A percentile compares a stretch with the other conserved stretches of the same genome.
phyloP scores from a whole-genome alignment of 139 green algal genomes.

The Diplosphaera chodatii region DNA sequence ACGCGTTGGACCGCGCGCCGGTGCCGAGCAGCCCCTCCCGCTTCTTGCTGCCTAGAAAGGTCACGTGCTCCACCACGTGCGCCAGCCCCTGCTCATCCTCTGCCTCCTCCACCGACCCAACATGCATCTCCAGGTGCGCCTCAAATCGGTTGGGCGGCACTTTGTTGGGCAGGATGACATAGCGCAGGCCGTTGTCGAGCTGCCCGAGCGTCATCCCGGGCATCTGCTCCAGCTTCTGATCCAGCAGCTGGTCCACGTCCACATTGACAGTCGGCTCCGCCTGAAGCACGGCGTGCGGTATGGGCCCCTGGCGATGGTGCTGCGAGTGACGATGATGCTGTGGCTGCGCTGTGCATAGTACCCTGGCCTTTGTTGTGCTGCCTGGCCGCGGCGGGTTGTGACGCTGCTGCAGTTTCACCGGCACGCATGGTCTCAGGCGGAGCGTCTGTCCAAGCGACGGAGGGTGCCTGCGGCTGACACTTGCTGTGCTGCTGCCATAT shows the following conservation, averaged over 20 bases:
- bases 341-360: too few relatives aligned
- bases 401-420: too few relatives aligned
- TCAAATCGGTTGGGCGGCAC: conserved; percentile 87
- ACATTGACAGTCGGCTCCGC: neutral
- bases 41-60: conserved; percentile 89
- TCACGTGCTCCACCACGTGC: conserved; percentile 99
- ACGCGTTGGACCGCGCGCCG: conserved; percentile 89
- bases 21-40: conserved; percentile 88
- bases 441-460: too few relatives aligned
- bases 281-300: too few relatives aligned
- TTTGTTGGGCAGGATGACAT: conserved; percentile 93
- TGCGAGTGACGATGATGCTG: too few relatives aligned
- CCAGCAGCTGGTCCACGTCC: conserved; percentile 26
- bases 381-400: too few relatives aligned
- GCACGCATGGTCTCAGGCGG: too few relatives aligned
- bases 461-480: too few relatives aligned
- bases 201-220: conserved; percentile 54
- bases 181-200: conserved; percentile 81
- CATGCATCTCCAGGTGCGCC: conserved; percentile 89
- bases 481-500: too few relatives aligned
- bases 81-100: conserved; percentile 86
- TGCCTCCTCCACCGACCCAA: conserved; percentile 68
- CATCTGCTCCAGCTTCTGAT: conserved; percentile 42
- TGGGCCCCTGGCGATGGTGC: too few relatives aligned
- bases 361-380: too few relatives aligned